Evolutionary conservation across 2,329 filamentous ascomycete species (phyloP).

Genomic region (Davidsoniella eucalypti): DNA sequence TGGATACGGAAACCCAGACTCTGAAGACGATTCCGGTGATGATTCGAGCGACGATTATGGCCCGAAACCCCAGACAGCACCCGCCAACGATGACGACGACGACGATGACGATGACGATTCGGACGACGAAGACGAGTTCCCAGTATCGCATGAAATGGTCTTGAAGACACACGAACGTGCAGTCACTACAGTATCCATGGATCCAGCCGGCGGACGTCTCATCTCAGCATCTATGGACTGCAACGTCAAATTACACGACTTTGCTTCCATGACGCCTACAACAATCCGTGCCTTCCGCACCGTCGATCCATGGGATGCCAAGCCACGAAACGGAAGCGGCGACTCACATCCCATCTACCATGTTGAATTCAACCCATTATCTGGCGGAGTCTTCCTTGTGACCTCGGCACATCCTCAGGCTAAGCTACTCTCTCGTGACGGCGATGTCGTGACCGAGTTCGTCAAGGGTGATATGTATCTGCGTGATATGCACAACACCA

Average conservation of each 20-base stretch:
- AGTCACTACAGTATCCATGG: conserved; percentile 68
- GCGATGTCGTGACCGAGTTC: conserved; percentile 71
- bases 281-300: conserved; percentile 88
- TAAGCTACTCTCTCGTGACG: conserved; percentile 77
- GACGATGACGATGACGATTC: conserved; percentile 39
- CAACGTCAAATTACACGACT: conserved; percentile 83
- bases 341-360: conserved; percentile 84
- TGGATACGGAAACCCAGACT: conserved; percentile 2
- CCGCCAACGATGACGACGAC: conserved; percentile 25
- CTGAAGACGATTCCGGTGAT: conserved; percentile 23
- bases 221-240: conserved; percentile 87
- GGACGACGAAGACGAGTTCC: conserved; percentile 74
- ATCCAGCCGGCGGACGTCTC: conserved; percentile 69
- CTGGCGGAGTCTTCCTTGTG: conserved; percentile 68
- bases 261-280: conserved; percentile 86
- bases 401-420: conserved; percentile 80
- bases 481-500: conserved; percentile 92
- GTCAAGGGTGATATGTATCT: conserved; percentile 98
- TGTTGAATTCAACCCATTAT: conserved; percentile 69
- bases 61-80: conserved; percentile 24
- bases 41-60: conserved; percentile 25
- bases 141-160: conserved; percentile 81
- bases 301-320: conserved; percentile 69
- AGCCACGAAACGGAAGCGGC: conserved; percentile 45
- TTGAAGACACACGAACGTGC: conserved; percentile 84